Evolutionary conservation across 345 rosid species (phyloP).

Genomic region (Syzygium jambos): DNA sequence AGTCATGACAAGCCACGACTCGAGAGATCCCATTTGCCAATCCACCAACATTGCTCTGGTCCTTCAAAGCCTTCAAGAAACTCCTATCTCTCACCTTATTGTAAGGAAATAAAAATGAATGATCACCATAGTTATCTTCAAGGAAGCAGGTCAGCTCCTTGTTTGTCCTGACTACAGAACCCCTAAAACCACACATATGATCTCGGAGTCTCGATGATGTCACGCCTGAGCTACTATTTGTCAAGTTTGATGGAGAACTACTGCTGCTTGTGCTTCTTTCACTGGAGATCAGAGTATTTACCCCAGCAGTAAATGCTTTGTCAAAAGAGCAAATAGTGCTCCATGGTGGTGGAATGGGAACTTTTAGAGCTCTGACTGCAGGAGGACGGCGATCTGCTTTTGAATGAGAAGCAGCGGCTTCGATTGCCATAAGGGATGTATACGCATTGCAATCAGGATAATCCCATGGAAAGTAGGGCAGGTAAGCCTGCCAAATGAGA

Average conservation of each 20-base stretch:
- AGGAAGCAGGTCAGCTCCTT: slow-evolving; percentile 24
- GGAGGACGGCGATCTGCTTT: slow-evolving; percentile 42
- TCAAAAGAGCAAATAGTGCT: slow-evolving; percentile 30
- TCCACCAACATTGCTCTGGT: slow-evolving; percentile 15
- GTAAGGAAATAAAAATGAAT: slow-evolving; percentile 37
- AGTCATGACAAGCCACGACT: slow-evolving; percentile 22
- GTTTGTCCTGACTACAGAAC: slow-evolving; percentile 57
- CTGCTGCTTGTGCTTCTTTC: slow-evolving; percentile 10
- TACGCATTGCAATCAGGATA: slow-evolving; percentile 79
- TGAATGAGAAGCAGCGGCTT: slow-evolving; percentile 38
- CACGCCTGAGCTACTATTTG: not conserved
- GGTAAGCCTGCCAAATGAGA: slow-evolving; percentile 38
- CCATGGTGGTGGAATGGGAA: slow-evolving; percentile 77
- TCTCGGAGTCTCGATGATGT: not conserved
- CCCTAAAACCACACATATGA: slow-evolving; percentile 23
- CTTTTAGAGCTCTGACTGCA: slow-evolving; percentile 43
- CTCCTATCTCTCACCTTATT: slow-evolving; percentile 13
- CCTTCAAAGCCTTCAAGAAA: slow-evolving; percentile 17
- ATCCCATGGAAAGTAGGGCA: slow-evolving; percentile 80
- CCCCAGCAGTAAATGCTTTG: slow-evolving; percentile 3
- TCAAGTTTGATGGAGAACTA: not conserved
- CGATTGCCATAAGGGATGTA: slow-evolving; percentile 36
- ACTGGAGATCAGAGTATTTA: slow-evolving; percentile 6
- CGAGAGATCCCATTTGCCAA: slow-evolving; percentile 13
- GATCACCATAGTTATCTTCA: slow-evolving; percentile 24